These are phyloP conservation scores for Parietaria judaica DNA, from an alignment of 306 rosid genomes.

Conservation along the genomic window DNA sequence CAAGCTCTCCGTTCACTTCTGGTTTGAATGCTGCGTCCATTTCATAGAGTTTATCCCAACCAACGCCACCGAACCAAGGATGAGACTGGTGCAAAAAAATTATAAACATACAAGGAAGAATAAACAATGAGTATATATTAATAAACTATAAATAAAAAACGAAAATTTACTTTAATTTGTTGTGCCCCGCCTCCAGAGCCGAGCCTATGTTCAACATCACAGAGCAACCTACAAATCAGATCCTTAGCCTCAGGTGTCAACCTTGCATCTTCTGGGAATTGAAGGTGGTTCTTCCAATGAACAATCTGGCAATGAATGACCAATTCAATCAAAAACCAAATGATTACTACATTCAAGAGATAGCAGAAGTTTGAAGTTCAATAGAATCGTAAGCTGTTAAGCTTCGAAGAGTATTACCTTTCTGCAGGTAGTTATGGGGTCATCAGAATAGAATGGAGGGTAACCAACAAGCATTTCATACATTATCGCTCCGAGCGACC, in stretches of 20 bases:
- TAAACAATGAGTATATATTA: constrained; percentile 4
- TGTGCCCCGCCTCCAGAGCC: constrained; percentile 85
- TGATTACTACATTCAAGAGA: constrained; percentile 8
- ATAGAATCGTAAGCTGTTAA: background rate
- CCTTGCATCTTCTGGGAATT: constrained; percentile 80
- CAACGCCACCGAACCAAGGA: constrained; percentile 80
- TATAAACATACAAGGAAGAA: constrained; percentile 11
- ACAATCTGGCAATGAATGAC: constrained; percentile 62
- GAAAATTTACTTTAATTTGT: constrained; percentile 65
- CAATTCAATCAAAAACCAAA: constrained; percentile 19
- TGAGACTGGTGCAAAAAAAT: constrained; percentile 63
- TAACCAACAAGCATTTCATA: constrained; percentile 98
- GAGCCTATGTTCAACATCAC: constrained; percentile 88
- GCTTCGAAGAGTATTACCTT: constrained; percentile 50
- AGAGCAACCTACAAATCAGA: constrained; percentile 81
- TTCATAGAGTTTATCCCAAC: constrained; percentile 93
- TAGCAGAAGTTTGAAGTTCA: constrained; percentile 8
- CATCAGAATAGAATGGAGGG: constrained; percentile 96
- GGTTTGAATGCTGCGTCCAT: constrained; percentile 96
- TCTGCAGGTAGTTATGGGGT: constrained; percentile 88
- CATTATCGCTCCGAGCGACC: constrained; percentile 98
- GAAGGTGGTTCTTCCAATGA: constrained; percentile 90
- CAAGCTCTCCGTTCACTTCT: constrained; percentile 91
- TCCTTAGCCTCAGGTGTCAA: constrained; percentile 85
- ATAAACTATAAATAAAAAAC: constrained; percentile 15